phyloP scores from a whole-genome alignment of 176 grass and related monocot species.

The Oropetium thomaeum region DNA sequence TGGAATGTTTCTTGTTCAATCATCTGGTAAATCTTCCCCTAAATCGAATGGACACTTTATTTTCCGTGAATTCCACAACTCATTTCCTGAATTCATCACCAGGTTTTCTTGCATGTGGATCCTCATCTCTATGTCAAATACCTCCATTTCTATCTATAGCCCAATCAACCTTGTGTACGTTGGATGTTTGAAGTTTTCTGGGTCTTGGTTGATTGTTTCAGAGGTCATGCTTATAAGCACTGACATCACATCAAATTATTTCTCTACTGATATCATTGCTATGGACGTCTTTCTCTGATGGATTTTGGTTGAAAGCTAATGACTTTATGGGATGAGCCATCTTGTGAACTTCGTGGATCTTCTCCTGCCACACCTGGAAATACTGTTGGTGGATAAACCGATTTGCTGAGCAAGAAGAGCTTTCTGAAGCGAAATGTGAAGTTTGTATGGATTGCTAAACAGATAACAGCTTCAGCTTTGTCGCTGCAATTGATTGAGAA shows the following conservation, averaged over 20 bases:
- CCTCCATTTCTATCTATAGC: constrained; percentile 26
- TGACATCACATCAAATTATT: constrained; percentile 37
- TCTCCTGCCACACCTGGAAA: constrained; percentile 27
- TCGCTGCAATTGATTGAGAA: constrained; percentile 33
- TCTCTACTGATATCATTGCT: too few relatives aligned
- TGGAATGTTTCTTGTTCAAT: constrained; percentile 59
- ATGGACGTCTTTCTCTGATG: constrained; percentile 41
- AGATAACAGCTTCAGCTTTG: constrained; percentile 42
- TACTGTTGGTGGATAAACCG: constrained; percentile 31
- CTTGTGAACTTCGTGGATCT: constrained; percentile 39
- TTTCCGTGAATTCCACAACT: constrained; percentile 30
- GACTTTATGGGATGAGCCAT: constrained; percentile 36
- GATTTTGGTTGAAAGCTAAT: constrained; percentile 34
- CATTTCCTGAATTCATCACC: constrained; percentile 7
- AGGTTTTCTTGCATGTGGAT: constrained; percentile 27
- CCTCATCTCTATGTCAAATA: constrained; percentile 21
- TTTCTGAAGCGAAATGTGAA: constrained; percentile 53
- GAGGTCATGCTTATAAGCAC: constrained; percentile 59
- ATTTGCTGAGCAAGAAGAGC: constrained; percentile 42
- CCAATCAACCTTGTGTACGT: constrained; percentile 36
- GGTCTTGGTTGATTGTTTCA: constrained; percentile 41
- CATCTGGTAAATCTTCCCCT: constrained; percentile 46
- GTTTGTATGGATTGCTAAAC: constrained; percentile 32
- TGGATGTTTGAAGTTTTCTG: constrained; percentile 32
- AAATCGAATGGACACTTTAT: constrained; percentile 58